phyloP scores from a whole-genome alignment of 805 yeast species.

The Yamadazyma olivae region DNA sequence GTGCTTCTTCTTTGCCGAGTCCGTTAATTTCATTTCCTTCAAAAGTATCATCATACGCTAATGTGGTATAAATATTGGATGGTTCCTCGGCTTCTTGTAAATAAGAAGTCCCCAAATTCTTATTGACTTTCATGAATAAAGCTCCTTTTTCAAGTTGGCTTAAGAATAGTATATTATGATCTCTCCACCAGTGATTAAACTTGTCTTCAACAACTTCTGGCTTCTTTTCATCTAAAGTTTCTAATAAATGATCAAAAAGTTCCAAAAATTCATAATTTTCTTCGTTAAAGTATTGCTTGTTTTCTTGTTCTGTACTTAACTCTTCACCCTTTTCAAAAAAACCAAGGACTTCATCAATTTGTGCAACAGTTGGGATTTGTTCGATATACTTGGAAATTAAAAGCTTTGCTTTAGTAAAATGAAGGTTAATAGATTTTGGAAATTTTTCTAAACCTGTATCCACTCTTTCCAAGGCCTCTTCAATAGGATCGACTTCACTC shows the following conservation, averaged over 20 bases:
- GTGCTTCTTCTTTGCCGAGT: slow-evolving; percentile 40
- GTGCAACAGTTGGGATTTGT: slow-evolving; percentile 12
- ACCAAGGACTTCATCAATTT: slow-evolving; percentile 45
- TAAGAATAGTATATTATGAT: slow-evolving; percentile 31
- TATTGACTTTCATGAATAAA: slow-evolving; percentile 35
- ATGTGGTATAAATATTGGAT: slow-evolving; percentile 48
- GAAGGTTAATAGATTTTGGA: slow-evolving; percentile 45
- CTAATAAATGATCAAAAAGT: slow-evolving; percentile 64
- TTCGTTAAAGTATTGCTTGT: slow-evolving; percentile 31
- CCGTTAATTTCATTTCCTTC: slow-evolving; percentile 39
- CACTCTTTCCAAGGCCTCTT: slow-evolving; percentile 70
- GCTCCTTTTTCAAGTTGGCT: slow-evolving; percentile 4
- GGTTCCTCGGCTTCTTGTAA: slow-evolving; percentile 66
- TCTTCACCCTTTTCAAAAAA: slow-evolving; percentile 44
- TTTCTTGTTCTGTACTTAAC: slow-evolving; percentile 16
- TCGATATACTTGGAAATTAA: slow-evolving; percentile 39
- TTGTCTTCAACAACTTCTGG: slow-evolving; percentile 21
- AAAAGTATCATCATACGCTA: slow-evolving; percentile 50
- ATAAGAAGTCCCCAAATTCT: slow-evolving; percentile 59
- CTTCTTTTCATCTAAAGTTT: slow-evolving; percentile 34
- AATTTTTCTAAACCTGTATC: slow-evolving; percentile 52
- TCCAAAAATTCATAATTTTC: slow-evolving; percentile 52
- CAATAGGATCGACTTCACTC: slow-evolving; percentile 36
- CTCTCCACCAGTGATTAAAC: slow-evolving; percentile 58
- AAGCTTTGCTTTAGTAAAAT: slow-evolving; percentile 54